phyloP scores from a whole-genome alignment of 1,139 yeast genomes.

The Debaryomyces sp. region DNA sequence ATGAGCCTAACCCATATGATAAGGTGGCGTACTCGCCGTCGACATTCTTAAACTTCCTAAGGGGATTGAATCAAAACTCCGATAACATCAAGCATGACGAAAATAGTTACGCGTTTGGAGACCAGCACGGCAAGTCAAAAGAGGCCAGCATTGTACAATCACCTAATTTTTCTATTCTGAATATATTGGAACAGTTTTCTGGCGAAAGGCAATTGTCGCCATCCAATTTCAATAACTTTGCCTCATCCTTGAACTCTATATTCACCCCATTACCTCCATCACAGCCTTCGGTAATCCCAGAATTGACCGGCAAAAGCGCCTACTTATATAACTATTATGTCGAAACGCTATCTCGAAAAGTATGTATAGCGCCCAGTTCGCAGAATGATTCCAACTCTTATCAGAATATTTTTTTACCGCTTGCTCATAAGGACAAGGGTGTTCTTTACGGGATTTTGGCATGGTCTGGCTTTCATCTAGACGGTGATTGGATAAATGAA shows the following conservation, averaged over 20 bases:
- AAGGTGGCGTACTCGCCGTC: constrained; percentile 19
- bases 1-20: not conserved
- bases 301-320: constrained; percentile 20
- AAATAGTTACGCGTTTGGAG: not conserved
- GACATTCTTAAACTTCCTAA: constrained; percentile 22
- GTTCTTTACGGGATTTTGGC: constrained; percentile 72
- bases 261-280: constrained; percentile 24
- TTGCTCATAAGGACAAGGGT: constrained; percentile 71
- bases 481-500: constrained; percentile 45
- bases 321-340: constrained; percentile 67
- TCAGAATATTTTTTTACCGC: constrained; percentile 70
- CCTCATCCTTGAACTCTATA: constrained; percentile 17
- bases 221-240: constrained; percentile 17
- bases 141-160: constrained; percentile 4
- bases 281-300: constrained; percentile 21
- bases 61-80: constrained; percentile 18
- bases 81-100: not conserved
- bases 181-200: constrained; percentile 10
- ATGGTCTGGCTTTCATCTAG: constrained; percentile 75
- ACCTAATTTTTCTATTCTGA: constrained; percentile 1
- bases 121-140: not conserved
- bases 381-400: constrained; percentile 63
- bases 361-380: constrained; percentile 64
- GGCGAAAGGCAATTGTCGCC: constrained; percentile 8
- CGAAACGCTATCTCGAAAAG: constrained; percentile 56